Evolutionary conservation across 1,139 yeast genomes (phyloP), one percentile per base, ranked within the genome.

Genomic region (Ashbya aceris): DNA sequence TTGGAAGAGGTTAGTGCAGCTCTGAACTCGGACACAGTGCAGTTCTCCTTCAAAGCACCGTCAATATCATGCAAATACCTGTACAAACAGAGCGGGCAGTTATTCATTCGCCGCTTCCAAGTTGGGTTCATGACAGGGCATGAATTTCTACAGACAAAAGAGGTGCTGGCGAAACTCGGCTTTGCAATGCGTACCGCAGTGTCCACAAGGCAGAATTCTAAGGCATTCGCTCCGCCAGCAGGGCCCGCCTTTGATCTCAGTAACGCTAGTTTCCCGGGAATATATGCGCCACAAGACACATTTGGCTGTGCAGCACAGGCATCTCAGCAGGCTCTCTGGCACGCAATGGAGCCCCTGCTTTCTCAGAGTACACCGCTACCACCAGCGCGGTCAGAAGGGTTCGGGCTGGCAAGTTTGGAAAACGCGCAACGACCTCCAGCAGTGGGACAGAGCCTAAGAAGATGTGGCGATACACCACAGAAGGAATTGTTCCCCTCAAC

Each of bases 31-130:
- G 38, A 28, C 13, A 12, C 6, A 10, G 36, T 55, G 8, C 58
- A 54, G 41, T 55, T 55, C 31, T 49, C 58, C 3, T 51, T 46
- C 8, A 46, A 46, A 11, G 47, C 45, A 1, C 61, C 61, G 1
- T 45, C 55, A 1, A 44, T 57, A 7, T 49, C 60, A 14, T 54
- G 60, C 38, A 57, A 57, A 40, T 55, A 55, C 40, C 35, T 57
- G 27, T 34, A 40, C 6, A 12, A 13, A 6, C 34, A 36, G 10
- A 41, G 40, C 9, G 37, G 44, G 7, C 17, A 9, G 5, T 27
- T 28, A 7, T 37, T 36, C 27, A 27, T 56, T 33, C 51, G 42
- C 35, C 40, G 61, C 23, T 57, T 57, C 39, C 62, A 57, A 41
- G 37, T 57, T 7, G 47, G 49, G 7, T 49, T 56, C 27, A 26